These are phyloP conservation scores for Corchorus olitorius DNA, from an alignment of 345 rosid species.

Conservation along the genomic window DNA sequence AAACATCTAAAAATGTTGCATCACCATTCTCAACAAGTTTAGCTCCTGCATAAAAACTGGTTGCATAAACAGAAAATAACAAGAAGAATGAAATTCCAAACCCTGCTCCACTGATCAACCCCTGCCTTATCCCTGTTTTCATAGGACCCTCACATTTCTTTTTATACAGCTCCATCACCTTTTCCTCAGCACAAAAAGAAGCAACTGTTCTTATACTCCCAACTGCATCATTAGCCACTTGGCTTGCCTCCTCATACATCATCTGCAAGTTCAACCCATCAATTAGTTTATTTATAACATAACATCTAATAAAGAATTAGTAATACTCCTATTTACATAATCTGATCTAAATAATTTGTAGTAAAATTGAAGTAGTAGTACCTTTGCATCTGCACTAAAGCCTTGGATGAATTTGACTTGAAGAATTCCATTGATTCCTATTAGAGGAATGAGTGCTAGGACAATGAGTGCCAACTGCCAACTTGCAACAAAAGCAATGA, in stretches of 20 bases:
- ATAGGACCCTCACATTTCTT: conserved; percentile 84
- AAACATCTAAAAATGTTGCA: conserved; percentile 53
- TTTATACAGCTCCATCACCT: conserved; percentile 70
- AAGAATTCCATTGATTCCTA: conserved; percentile 58
- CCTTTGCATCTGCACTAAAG: conserved; percentile 84
- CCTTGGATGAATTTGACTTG: conserved; percentile 76
- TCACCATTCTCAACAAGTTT: conserved; percentile 49
- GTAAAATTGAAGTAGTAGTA: too few relatives aligned
- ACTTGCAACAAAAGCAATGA: conserved; percentile 65
- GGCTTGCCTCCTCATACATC: conserved; percentile 92
- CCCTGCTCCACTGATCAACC: conserved; percentile 67
- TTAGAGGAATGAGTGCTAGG: conserved; percentile 63
- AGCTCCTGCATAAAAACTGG: conserved; percentile 39
- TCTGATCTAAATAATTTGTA: too few relatives aligned
- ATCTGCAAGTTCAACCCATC: too few relatives aligned
- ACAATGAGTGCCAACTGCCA: conserved; percentile 71
- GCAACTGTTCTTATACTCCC: conserved; percentile 91
- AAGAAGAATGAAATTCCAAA: conserved; percentile 69
- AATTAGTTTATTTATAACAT: too few relatives aligned
- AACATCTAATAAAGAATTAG: too few relatives aligned
- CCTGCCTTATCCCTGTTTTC: conserved; percentile 69
- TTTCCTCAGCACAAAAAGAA: conserved; percentile 87
- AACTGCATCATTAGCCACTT: conserved; percentile 89
- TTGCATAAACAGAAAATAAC: conserved; percentile 54
- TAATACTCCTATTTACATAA: too few relatives aligned